Evolutionary conservation across 169 alveolate genomes (phyloP), one percentile per base, ranked within the genome.

Genomic region (Plasmodium gallinaceum): DNA sequence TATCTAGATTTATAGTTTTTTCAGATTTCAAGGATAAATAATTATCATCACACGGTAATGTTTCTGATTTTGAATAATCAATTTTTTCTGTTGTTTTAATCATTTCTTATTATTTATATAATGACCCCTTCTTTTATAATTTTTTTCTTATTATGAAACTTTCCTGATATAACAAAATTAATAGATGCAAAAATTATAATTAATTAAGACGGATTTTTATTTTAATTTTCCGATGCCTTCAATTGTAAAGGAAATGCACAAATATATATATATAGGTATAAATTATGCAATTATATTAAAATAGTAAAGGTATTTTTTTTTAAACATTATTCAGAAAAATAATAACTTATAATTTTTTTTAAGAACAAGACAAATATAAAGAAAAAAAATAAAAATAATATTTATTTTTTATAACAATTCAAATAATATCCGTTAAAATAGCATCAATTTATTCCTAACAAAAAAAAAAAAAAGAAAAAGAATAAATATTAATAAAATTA

Each of bases 31-130:
- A 18, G 12, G 86, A 61, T 20, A 73, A 18, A 24, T 52, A 54
- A 20, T 73, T 68, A 64, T 51, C 61, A 6, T 43, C 76, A 66
- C 78, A 78, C 6, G 62, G 16, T 37, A 78, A 22, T 45, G 89
- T 78, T 54, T 78, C 65, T n/a, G 75, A 52, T 57, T 78, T 78
- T 12, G 71, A 64, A 22, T 78, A 78, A 20, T 78, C 74, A 24
- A 78, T 16, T 10, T 78, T 18, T 22, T 45, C 78, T 22, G 62
- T 52, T 0, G 89, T 6, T 42, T 66, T 69, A 32, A 78, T 78
- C 89, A 78, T 78, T 37, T 58, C 64, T 26, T 57, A 39, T 22
- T 32, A n/a, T 37, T 39, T 74, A 64, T 64, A 42, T 26, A 60
- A 60, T 32, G 4, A 2, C 39, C 4, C 4, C 1, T 32, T 32